Conservation (phyloP, 2,329 filamentous ascomycete genomes). For the Penicillium hesseltinei region DNA sequence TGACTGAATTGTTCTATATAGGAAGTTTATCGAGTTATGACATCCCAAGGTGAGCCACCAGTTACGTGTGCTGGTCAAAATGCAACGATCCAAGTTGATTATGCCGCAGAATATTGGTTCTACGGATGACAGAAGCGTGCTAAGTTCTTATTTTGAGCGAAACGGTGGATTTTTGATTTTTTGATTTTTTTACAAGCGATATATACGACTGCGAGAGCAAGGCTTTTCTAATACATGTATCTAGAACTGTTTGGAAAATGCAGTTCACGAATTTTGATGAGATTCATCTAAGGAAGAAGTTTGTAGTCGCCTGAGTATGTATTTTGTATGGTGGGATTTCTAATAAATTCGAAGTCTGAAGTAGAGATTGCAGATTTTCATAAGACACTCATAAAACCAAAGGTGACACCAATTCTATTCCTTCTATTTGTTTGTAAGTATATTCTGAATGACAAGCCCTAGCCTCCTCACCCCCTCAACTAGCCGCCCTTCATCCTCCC, state of each 20-base stretch:
- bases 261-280: neutral
- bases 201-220: neutral
- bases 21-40: constrained; percentile 45
- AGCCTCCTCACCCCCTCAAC: constrained; percentile 12
- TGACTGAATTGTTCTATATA: constrained; percentile 18
- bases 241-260: neutral
- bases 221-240: neutral
- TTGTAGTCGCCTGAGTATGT: neutral
- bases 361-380: neutral
- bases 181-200: neutral
- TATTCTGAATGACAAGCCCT: neutral
- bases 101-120: constrained; percentile 47
- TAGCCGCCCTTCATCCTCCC: constrained; percentile 16
- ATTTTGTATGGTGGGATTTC: neutral
- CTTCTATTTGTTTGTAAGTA: neutral
- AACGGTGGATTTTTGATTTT: neutral
- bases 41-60: constrained; percentile 37
- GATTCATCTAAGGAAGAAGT: neutral
- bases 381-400: neutral
- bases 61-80: constrained; percentile 34
- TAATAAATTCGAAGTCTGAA: neutral
- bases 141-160: neutral
- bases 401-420: neutral
- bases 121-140: constrained; percentile 30
- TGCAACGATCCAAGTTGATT: constrained; percentile 35